Evolutionary conservation across 495 filamentous ascomycete genomes (phyloP), one percentile per base, ranked within the genome.

Genomic region (Penicillium lividum): DNA sequence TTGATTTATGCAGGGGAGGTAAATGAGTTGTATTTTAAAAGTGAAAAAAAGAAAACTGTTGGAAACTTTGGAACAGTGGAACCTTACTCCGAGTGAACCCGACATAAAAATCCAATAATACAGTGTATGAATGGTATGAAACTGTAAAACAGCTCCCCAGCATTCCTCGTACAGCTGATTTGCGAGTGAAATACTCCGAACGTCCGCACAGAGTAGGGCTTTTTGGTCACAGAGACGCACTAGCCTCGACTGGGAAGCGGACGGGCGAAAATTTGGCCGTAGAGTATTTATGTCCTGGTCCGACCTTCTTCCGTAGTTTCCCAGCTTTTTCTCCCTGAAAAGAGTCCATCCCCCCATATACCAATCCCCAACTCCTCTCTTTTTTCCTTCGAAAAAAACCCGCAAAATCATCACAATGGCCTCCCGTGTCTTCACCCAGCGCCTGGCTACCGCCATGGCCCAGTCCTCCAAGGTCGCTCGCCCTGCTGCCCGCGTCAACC

Each of bases 401-500:
- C 46, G 53, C 53, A 58, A 69, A 72, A 70, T 74, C 73, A 72
- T 81, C 80, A 86, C 81, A 87, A 89, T 89, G 87, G 83, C 86
- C 76, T 78, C 84, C 74, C 85, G 86, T 77, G 81, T 89, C 72
- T 86, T 89, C 71, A 83, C 84, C 66, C 82, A 84, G 62, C 82
- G 84, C 65, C 78, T 89, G 87, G 84, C 87, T 79, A 80, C 87
- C 76, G 82, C 87, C 80, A 89, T 90, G 81, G 87, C 85, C 80
- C 78, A 80, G 62, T 81, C 80, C 73, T 65, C 76, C 70, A 88
- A 87, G 85, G 85, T 84, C 75, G 86, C 86, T 70, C 86, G 86
- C 77, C 86, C 86, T 74, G 82, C 83, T 70, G 74, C 82, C 67
- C 85, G 85, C 66, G 74, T 81, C 72, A 79, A 81, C 68, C 64